phyloP scores from a whole-genome alignment of 306 rosid genomes.

The Pueraria montana region DNA sequence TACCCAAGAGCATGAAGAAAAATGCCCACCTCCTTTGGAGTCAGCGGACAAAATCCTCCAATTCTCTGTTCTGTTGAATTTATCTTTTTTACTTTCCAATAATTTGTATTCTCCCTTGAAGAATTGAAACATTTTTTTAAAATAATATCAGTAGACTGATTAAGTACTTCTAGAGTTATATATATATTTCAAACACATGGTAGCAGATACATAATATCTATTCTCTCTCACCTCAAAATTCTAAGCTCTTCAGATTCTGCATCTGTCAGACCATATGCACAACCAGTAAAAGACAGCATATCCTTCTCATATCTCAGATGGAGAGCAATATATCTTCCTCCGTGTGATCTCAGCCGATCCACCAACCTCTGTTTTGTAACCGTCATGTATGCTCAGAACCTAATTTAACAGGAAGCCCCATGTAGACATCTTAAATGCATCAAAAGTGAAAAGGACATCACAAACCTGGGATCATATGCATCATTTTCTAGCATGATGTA shows the following conservation, averaged over 20 bases:
- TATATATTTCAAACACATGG: background rate
- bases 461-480: conserved; percentile 54
- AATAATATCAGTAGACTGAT: background rate
- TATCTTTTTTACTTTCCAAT: conserved; percentile 89
- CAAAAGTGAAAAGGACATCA: conserved; percentile 50
- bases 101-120: conserved; percentile 86
- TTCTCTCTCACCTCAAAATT: conserved; percentile 79
- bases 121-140: conserved; percentile 39
- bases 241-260: conserved; percentile 89
- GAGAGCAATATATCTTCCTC: conserved; percentile 91
- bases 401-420: conserved; percentile 90
- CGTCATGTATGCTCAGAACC: conserved; percentile 98
- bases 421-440: conserved; percentile 92
- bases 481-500: conserved; percentile 51
- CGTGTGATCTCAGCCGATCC: conserved; percentile 85
- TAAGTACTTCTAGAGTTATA: conserved; percentile 3
- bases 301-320: conserved; percentile 97
- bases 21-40: conserved; percentile 93
- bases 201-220: conserved; percentile 21
- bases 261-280: conserved; percentile 82
- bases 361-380: conserved; percentile 97
- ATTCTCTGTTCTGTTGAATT: conserved; percentile 87
- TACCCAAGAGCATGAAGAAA: conserved; percentile 90
- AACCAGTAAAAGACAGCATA: conserved; percentile 95
- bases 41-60: conserved; percentile 90